Conservation (phyloP, 805 yeast genomes). For the Ogataea corticis region DNA sequence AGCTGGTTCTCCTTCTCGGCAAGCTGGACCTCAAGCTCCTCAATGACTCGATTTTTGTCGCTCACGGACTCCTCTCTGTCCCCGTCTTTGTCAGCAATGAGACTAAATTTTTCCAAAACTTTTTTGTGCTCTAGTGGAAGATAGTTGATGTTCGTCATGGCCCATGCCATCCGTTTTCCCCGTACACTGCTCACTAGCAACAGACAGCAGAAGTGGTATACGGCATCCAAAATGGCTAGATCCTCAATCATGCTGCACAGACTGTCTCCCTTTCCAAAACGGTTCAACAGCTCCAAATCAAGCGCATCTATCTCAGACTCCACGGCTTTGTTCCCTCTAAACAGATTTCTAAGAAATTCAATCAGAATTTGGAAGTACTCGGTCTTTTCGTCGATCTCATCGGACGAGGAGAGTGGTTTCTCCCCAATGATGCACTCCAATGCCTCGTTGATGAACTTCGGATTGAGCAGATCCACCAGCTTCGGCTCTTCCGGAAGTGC, state of each 20-base stretch:
- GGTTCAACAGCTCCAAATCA: conserved; percentile 12
- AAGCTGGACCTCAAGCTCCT: conserved; percentile 10
- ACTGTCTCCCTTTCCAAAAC: conserved; percentile 4
- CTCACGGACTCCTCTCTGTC: conserved; percentile 13
- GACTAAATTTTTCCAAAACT: conserved; percentile 23
- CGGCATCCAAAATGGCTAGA: conserved; percentile 21
- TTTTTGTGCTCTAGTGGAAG: conserved; percentile 20
- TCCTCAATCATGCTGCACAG: conserved; percentile 6
- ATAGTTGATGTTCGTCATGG: conserved; percentile 29
- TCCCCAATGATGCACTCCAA: conserved; percentile 22
- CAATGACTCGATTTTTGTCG: conserved; percentile 15
- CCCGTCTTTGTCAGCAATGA: conserved; percentile 21
- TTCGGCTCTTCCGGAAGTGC: conserved; percentile 13
- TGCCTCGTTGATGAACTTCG: conserved; percentile 19
- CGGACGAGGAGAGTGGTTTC: conserved; percentile 14
- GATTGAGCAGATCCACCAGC: conserved; percentile 15
- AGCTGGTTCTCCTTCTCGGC: conserved; percentile 12
- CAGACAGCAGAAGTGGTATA: conserved; percentile 27
- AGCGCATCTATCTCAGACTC: conserved; percentile 15
- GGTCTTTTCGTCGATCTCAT: conserved; percentile 2
- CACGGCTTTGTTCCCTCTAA: conserved; percentile 18
- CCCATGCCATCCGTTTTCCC: conserved; percentile 31
- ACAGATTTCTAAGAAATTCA: conserved; percentile 13
- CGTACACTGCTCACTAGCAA: conserved; percentile 26
- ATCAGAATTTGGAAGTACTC: conserved; percentile 13